Conservation (phyloP, 1,284 basidiomycete genomes). For the Fomitopsis palustris region DNA sequence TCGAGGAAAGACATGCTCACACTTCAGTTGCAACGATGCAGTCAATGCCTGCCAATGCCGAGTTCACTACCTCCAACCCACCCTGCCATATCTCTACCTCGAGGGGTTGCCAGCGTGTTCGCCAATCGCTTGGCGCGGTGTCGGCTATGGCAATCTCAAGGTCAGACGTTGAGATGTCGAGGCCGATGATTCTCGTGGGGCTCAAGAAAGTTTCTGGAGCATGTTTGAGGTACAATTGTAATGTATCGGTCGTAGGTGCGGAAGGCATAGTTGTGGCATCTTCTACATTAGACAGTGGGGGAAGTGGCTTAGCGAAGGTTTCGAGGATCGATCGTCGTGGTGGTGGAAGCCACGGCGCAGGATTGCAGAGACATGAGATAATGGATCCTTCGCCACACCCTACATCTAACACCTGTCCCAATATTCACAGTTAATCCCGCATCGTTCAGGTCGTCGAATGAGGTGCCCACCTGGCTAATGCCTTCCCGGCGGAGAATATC, state of each 20-base stretch:
- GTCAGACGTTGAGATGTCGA: slow-evolving; percentile 57
- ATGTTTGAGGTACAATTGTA: slow-evolving; percentile 11
- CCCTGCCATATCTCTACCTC: slow-evolving; percentile 80
- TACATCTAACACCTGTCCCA: slow-evolving; percentile 64
- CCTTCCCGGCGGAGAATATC: slow-evolving; percentile 57
- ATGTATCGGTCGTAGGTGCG: not conserved
- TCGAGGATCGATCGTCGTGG: slow-evolving; percentile 10
- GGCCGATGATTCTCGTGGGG: slow-evolving; percentile 53
- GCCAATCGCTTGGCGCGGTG: slow-evolving; percentile 34
- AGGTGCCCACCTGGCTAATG: slow-evolving; percentile 48
- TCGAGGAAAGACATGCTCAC: slow-evolving; percentile 37
- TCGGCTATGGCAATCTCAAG: slow-evolving; percentile 48
- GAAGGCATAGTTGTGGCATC: not conserved
- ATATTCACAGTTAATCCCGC: not conserved
- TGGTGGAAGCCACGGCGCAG: slow-evolving; percentile 58
- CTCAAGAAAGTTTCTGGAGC: slow-evolving; percentile 54
- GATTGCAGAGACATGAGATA: slow-evolving; percentile 64
- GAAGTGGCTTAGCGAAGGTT: not conserved
- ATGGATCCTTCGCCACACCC: slow-evolving; percentile 80
- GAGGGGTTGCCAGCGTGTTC: slow-evolving; percentile 70
- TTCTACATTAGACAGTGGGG: not conserved
- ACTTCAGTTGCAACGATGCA: slow-evolving; percentile 88
- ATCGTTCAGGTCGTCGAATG: not conserved
- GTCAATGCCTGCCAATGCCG: slow-evolving; percentile 70
- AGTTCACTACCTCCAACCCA: slow-evolving; percentile 73